These are phyloP conservation scores for Ceratonia siliqua DNA, from an alignment of 306 rosid genomes.

Conservation along the genomic window DNA sequence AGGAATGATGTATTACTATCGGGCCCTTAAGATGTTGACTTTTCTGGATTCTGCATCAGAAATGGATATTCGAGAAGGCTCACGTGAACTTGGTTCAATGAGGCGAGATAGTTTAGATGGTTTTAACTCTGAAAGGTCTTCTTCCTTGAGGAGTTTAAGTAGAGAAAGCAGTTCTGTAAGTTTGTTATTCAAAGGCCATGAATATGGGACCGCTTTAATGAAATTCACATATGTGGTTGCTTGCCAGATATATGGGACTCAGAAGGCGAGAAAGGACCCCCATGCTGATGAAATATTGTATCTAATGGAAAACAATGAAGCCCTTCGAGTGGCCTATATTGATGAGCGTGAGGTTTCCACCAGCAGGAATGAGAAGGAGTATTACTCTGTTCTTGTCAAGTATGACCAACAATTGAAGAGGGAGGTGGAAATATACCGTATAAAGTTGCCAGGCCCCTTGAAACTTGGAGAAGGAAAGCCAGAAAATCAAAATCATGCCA, in stretches of 20 bases:
- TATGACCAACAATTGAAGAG: slow-evolving; percentile 48
- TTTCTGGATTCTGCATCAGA: slow-evolving; percentile 96
- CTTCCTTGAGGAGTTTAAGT: slow-evolving; percentile 59
- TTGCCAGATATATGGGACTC: slow-evolving; percentile 94
- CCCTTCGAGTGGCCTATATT: slow-evolving; percentile 55
- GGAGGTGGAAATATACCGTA: slow-evolving; percentile 55
- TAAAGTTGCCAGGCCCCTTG: slow-evolving; percentile 54
- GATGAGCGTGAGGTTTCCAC: slow-evolving; percentile 45
- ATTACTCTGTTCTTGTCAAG: slow-evolving; percentile 55
- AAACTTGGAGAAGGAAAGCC: slow-evolving; percentile 61
- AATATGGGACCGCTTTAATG: slow-evolving; percentile 90
- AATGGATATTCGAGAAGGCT: slow-evolving; percentile 88
- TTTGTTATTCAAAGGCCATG: slow-evolving; percentile 86
- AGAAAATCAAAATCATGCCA: slow-evolving; percentile 54
- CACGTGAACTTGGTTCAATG: slow-evolving; percentile 80
- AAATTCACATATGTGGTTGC: slow-evolving; percentile 92
- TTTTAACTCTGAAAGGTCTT: slow-evolving; percentile 46
- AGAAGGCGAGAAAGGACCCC: slow-evolving; percentile 67
- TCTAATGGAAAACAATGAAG: slow-evolving; percentile 50
- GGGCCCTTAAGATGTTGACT: slow-evolving; percentile 92
- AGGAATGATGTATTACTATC: slow-evolving; percentile 96
- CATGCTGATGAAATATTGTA: slow-evolving; percentile 51
- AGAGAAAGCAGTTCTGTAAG: slow-evolving; percentile 65
- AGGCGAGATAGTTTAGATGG: slow-evolving; percentile 54
- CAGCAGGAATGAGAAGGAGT: slow-evolving; percentile 46